These are phyloP conservation scores for Lichtheimia ornata DNA, from an alignment of 371 early-diverging fungal genomes.

Conservation along the genomic window DNA sequence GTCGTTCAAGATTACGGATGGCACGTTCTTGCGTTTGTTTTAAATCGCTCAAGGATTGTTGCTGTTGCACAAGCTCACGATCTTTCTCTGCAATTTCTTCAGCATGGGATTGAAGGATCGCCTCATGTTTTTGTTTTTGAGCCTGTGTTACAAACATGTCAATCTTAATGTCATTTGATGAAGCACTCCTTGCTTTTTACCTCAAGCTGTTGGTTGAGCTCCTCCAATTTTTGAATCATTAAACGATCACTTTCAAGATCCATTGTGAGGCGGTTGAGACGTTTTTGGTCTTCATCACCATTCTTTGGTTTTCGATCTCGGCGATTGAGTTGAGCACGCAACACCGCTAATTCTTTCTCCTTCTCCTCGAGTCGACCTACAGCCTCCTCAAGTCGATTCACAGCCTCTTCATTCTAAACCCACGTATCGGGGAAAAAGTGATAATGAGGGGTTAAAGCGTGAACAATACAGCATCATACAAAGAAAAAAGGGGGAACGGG, in stretches of 20 bases:
- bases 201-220: slow-evolving; percentile 44
- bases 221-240: slow-evolving; percentile 45
- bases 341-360: slow-evolving; percentile 39
- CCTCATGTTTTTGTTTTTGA: slow-evolving; percentile 49
- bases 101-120: slow-evolving; percentile 39
- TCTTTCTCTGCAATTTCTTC: slow-evolving; percentile 51
- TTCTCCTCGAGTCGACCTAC: slow-evolving; percentile 39
- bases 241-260: slow-evolving; percentile 48
- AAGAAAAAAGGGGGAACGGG: background rate
- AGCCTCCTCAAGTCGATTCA: slow-evolving; percentile 31
- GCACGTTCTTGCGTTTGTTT: slow-evolving; percentile 33
- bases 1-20: slow-evolving; percentile 32
- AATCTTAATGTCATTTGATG: background rate
- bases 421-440: background rate
- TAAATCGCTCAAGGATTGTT: slow-evolving; percentile 38
- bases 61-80: slow-evolving; percentile 26
- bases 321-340: slow-evolving; percentile 35
- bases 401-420: slow-evolving; percentile 39
- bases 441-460: background rate
- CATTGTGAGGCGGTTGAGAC: slow-evolving; percentile 41
- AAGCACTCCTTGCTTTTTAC: slow-evolving; percentile 17
- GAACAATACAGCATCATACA: background rate
- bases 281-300: slow-evolving; percentile 25
- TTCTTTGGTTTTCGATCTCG: slow-evolving; percentile 33
- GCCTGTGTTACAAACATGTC: slow-evolving; percentile 19